phyloP scores from a whole-genome alignment of 306 rosid genomes.

The Vicia faba region DNA sequence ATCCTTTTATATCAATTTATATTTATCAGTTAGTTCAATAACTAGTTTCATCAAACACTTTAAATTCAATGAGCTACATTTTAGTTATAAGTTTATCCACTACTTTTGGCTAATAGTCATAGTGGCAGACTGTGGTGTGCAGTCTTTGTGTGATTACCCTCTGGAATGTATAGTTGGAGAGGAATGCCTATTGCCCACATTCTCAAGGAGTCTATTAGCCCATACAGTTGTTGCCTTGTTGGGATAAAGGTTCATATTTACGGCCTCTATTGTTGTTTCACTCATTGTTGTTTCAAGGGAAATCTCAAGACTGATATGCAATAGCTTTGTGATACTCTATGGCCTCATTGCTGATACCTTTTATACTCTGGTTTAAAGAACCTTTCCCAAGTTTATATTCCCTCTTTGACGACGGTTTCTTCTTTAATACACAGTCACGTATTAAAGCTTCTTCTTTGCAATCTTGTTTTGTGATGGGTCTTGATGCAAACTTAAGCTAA shows the following conservation, averaged over 20 bases:
- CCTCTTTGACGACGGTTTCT: constrained; percentile 8
- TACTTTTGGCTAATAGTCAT: constrained; percentile 5
- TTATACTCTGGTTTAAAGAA: constrained; percentile 5
- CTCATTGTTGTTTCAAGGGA: constrained; percentile 20
- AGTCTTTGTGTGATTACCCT: constrained; percentile 23
- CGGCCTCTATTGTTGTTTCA: not conserved
- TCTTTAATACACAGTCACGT: constrained; percentile 13
- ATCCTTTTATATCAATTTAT: not conserved
- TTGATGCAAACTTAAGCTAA: constrained; percentile 28
- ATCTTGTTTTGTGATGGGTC: constrained; percentile 29
- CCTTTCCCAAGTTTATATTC: constrained; percentile 11
- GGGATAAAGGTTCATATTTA: constrained; percentile 13
- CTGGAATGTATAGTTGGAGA: constrained; percentile 7
- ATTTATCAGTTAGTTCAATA: not conserved
- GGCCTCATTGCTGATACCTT: constrained; percentile 8
- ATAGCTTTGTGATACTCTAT: not conserved
- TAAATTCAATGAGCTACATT: not conserved
- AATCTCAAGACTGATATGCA: not conserved
- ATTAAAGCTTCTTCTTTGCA: constrained; percentile 20
- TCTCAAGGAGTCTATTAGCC: constrained; percentile 18
- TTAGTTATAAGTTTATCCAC: not conserved
- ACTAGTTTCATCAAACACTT: not conserved
- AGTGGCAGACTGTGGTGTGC: constrained; percentile 26
- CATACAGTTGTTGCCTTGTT: constrained; percentile 1
- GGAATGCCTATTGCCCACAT: constrained; percentile 8